These are phyloP conservation scores for Decorospora gaudefroyi DNA, from an alignment of 2,329 filamentous ascomycete genomes.

Conservation along the genomic window DNA sequence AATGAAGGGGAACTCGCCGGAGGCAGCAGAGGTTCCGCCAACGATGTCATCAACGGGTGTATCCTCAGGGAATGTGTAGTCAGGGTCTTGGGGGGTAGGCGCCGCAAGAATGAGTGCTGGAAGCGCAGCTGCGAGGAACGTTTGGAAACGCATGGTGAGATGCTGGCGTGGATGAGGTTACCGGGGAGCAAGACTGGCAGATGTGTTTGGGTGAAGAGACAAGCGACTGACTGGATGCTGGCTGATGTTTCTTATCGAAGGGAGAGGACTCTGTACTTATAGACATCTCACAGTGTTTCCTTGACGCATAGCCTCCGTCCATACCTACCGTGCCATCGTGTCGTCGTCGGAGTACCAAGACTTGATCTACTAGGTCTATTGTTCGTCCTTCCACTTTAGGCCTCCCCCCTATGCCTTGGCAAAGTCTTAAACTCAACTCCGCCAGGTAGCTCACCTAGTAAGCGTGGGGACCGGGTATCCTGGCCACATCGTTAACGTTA, in stretches of 20 bases:
- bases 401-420: constrained; percentile 7
- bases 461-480: constrained; percentile 3
- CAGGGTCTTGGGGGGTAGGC: constrained; percentile 30
- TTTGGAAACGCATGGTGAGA: constrained; percentile 31
- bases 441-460: constrained; percentile 4
- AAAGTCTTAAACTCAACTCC: constrained; percentile 13
- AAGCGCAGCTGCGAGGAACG: constrained; percentile 28
- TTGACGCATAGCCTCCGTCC: constrained; percentile 1
- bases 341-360: constrained; percentile 7
- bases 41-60: constrained; percentile 25
- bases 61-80: constrained; percentile 11
- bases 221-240: constrained; percentile 20
- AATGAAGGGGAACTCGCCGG: constrained; percentile 39
- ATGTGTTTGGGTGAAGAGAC: constrained; percentile 13
- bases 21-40: constrained; percentile 29
- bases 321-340: constrained; percentile 10
- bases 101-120: constrained; percentile 27
- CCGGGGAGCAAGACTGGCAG: constrained; percentile 2
- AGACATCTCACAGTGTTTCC: not conserved
- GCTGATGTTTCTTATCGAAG: constrained; percentile 4
- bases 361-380: constrained; percentile 10
- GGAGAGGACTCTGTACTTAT: constrained; percentile 15
- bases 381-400: constrained; percentile 15
- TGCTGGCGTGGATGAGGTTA: constrained; percentile 8
- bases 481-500: constrained; percentile 9